These are phyloP conservation scores for Populus hybrid DNA, from an alignment of 441 rosid genomes.

Conservation along the genomic window DNA sequence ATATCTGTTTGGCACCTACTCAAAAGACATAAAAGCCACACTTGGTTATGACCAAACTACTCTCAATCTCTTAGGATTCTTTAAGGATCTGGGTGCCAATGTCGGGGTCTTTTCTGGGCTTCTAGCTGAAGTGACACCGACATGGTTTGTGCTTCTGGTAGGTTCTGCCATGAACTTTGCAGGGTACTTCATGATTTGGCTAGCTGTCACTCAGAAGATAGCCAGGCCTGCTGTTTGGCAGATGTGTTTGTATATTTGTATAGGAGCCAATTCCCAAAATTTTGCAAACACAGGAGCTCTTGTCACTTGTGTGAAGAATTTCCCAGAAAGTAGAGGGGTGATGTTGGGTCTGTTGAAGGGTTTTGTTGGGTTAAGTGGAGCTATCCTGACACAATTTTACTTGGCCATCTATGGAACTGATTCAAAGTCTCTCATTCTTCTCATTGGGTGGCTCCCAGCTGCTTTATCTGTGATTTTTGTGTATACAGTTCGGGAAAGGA, in stretches of 20 bases:
- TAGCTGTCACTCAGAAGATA: conserved; percentile 58
- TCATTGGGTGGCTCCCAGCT: conserved; percentile 84
- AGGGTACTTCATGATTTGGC: conserved; percentile 89
- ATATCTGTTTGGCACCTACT: conserved; percentile 36
- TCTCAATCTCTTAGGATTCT: conserved; percentile 68
- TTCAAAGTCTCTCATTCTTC: conserved; percentile 62
- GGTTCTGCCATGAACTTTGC: conserved; percentile 83
- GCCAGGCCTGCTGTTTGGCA: conserved; percentile 73
- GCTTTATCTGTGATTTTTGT: conserved; percentile 70
- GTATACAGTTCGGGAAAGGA: conserved; percentile 52
- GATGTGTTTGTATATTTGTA: conserved; percentile 71
- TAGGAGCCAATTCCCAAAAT: conserved; percentile 81
- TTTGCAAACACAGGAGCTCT: conserved; percentile 89
- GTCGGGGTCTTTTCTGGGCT: conserved; percentile 77
- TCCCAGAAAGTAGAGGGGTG: conserved; percentile 33
- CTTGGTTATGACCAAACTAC: conserved; percentile 85
- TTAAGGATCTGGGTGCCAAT: conserved; percentile 85
- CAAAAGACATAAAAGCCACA: conserved; percentile 28
- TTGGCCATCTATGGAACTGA: conserved; percentile 72
- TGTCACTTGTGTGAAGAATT: conserved; percentile 78
- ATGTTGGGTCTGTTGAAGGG: conserved; percentile 80
- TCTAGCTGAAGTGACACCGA: conserved; percentile 73
- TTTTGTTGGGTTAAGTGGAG: conserved; percentile 81
- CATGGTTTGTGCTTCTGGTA: conserved; percentile 68
- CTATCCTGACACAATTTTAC: conserved; percentile 77